Evolutionary conservation across 257 asterid species (phyloP).

Genomic region (Solanum stenotomum): DNA sequence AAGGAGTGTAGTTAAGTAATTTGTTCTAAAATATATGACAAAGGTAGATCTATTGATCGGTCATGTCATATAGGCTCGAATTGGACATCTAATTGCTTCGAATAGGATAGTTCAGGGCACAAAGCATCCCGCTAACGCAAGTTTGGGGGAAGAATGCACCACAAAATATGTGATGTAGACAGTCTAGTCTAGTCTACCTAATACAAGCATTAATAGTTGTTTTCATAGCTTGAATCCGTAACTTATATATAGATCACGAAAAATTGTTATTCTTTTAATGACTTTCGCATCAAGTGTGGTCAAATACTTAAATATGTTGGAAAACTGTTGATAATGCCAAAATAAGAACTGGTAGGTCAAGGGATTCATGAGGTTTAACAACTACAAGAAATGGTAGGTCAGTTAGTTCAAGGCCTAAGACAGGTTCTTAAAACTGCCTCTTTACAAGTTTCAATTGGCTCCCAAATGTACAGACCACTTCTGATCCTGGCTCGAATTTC

Average conservation of each 20-base stretch:
- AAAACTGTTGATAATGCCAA: too few species aligned
- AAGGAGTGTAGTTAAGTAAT: too few species aligned
- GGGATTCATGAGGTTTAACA: neutral
- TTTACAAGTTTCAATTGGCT: slow-evolving; percentile 2
- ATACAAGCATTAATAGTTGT: neutral
- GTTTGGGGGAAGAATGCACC: neutral
- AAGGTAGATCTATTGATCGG: too few species aligned
- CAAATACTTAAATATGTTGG: too few species aligned
- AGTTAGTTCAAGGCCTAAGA: slow-evolving; percentile 3
- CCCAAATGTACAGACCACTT: slow-evolving; percentile 12
- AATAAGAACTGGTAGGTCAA: neutral
- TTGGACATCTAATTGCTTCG: neutral
- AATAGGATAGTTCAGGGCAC: neutral
- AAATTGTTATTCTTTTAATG: neutral
- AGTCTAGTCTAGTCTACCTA: neutral
- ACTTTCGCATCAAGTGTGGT: too few species aligned
- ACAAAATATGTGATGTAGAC: neutral
- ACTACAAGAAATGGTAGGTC: neutral
- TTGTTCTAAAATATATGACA: too few species aligned
- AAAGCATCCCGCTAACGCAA: neutral
- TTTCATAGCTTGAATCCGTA: neutral
- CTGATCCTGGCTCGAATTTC: neutral
- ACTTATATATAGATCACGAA: neutral
- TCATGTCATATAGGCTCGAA: too few species aligned
- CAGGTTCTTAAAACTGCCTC: slow-evolving; percentile 10